phyloP scores from a whole-genome alignment of 2,329 filamentous ascomycete genomes.

The Colletotrichum lini region DNA sequence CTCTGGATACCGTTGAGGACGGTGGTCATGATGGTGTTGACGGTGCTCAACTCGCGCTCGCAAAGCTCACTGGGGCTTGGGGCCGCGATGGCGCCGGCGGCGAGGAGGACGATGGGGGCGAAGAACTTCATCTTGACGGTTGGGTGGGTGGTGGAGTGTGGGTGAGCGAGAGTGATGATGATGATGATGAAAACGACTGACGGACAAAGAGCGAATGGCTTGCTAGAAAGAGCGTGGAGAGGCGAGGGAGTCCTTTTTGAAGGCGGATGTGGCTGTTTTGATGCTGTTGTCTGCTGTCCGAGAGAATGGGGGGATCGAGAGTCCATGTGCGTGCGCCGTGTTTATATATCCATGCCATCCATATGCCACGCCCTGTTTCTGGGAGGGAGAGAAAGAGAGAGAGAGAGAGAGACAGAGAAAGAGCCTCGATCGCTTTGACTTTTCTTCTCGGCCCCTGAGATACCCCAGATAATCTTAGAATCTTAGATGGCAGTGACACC shows the following conservation, averaged over 20 bases:
- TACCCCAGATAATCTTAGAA: constrained; percentile 36
- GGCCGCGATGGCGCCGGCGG: constrained; percentile 29
- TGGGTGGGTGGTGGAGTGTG: not conserved
- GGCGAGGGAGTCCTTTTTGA: constrained; percentile 9
- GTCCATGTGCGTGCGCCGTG: not conserved
- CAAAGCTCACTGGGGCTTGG: constrained; percentile 31
- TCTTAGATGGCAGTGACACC: constrained; percentile 7
- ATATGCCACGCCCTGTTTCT: no score
- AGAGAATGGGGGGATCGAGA: constrained; percentile 9
- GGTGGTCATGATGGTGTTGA: constrained; percentile 41
- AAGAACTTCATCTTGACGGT: constrained; percentile 33
- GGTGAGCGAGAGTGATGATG: not conserved
- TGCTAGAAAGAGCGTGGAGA: constrained; percentile 13
- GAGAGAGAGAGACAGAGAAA: not conserved
- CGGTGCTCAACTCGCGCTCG: constrained; percentile 29
- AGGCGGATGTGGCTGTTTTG: constrained; percentile 24
- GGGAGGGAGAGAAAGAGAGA: no score
- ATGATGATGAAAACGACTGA: not conserved
- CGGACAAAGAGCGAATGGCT: constrained; percentile 8
- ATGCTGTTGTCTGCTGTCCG: constrained; percentile 19
- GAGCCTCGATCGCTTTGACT: constrained; percentile 27
- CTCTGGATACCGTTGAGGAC: constrained; percentile 35
- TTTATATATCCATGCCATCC: constrained; percentile 37
- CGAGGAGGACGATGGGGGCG: constrained; percentile 32
- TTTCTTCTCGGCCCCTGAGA: constrained; percentile 17